phyloP scores from a whole-genome alignment of 2,329 filamentous ascomycete species.

The Fusarium succisae region DNA sequence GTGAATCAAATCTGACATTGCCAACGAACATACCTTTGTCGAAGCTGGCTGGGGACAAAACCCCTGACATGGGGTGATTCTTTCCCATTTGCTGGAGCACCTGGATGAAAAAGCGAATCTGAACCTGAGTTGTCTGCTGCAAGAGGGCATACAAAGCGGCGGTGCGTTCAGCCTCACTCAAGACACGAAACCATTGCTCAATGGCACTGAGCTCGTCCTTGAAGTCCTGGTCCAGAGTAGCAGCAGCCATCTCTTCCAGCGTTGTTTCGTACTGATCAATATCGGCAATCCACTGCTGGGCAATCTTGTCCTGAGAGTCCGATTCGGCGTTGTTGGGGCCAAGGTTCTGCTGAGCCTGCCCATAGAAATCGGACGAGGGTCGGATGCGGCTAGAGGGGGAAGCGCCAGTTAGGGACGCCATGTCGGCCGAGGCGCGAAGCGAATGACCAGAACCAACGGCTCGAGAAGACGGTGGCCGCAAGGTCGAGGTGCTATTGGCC shows the following conservation, averaged over 20 bases:
- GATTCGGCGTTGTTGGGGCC: conserved; percentile 74
- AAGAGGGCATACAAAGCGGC: conserved; percentile 94
- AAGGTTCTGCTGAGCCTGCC: conserved; percentile 74
- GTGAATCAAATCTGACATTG: not conserved
- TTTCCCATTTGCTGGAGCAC: conserved; percentile 99
- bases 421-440: conserved; percentile 94
- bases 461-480: conserved; percentile 84
- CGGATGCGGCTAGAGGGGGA: conserved; percentile 81
- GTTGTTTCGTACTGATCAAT: conserved; percentile 99
- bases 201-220: conserved; percentile 99
- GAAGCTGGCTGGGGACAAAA: conserved; percentile 93
- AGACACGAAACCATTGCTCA: conserved; percentile 98
- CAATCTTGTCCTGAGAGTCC: conserved; percentile 90
- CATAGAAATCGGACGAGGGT: conserved; percentile 95
- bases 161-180: conserved; percentile 96
- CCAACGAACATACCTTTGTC: conserved; percentile 78
- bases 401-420: conserved; percentile 80
- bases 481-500: conserved; percentile 80
- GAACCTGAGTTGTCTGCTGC: conserved; percentile 98
- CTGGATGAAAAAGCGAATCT: conserved; percentile 99
- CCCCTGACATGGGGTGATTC: conserved; percentile 95
- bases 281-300: conserved; percentile 98
- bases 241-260: conserved; percentile 97
- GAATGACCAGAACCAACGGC: conserved; percentile 82
- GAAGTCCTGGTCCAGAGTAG: conserved; percentile 98